phyloP scores from a whole-genome alignment of 2,329 filamentous ascomycete genomes.

The Ceratocystis colombiana region DNA sequence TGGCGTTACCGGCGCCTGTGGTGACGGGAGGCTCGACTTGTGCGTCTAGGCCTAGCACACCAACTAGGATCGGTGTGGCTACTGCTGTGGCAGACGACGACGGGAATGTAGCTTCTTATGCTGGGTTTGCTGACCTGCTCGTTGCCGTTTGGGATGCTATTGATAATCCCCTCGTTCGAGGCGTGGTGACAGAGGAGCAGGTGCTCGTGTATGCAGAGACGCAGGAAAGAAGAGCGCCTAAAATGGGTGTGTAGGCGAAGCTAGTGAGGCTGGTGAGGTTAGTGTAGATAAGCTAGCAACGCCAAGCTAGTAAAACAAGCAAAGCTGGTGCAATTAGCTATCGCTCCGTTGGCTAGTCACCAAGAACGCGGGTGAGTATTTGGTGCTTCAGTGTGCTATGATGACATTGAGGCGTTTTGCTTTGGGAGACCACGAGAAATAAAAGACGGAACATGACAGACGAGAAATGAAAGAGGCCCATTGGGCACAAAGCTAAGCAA shows the following conservation, averaged over 20 bases:
- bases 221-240: slow-evolving; percentile 6
- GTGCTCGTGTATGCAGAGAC: slow-evolving; percentile 9
- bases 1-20: slow-evolving; percentile 12
- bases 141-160: slow-evolving; percentile 20
- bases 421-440: too few species aligned
- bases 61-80: not conserved
- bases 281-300: not conserved
- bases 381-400: too few species aligned
- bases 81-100: not conserved
- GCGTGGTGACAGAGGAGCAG: slow-evolving; percentile 22
- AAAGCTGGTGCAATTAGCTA: too few species aligned
- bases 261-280: not conserved
- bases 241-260: slow-evolving; percentile 8
- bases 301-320: too few species aligned
- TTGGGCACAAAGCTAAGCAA: too few species aligned
- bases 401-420: too few species aligned
- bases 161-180: slow-evolving; percentile 21
- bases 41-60: not conserved
- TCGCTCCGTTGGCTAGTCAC: too few species aligned
- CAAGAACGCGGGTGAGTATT: too few species aligned
- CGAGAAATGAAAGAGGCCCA: too few species aligned
- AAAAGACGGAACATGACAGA: too few species aligned
- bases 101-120: slow-evolving; percentile 1
- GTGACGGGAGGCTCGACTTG: not conserved
- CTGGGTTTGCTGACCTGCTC: slow-evolving; percentile 12